phyloP scores from a whole-genome alignment of 2,329 filamentous ascomycete species.

The Penicillium psychrosexuale region DNA sequence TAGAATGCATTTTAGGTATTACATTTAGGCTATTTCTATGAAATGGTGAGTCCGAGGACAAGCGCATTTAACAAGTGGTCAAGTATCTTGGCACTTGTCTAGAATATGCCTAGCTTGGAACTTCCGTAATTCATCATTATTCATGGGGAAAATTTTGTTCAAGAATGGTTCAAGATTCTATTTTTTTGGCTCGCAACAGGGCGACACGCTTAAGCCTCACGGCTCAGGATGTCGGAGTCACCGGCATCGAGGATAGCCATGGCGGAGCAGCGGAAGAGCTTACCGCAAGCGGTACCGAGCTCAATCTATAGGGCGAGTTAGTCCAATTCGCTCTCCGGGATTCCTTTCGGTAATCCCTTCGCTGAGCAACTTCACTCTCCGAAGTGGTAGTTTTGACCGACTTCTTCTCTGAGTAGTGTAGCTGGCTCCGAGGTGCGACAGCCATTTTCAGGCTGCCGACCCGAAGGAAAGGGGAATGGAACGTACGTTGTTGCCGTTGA shows the following conservation, averaged over 20 bases:
- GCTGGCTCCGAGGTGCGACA: constrained; percentile 23
- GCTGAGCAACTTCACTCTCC: constrained; percentile 32
- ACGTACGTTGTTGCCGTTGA: constrained; percentile 99
- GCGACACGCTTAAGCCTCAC: constrained; percentile 18
- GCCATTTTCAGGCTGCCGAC: constrained; percentile 12
- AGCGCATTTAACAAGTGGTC: background rate
- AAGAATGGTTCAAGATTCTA: constrained; percentile 13
- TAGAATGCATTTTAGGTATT: background rate
- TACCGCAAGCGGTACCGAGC: constrained; percentile 96
- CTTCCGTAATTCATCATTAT: background rate
- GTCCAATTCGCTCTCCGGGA: constrained; percentile 27
- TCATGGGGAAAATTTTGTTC: background rate
- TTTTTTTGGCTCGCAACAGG: constrained; percentile 11
- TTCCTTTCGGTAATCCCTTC: constrained; percentile 22
- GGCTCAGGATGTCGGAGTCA: constrained; percentile 87
- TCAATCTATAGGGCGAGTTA: constrained; percentile 69
- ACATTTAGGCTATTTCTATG: constrained; percentile 12
- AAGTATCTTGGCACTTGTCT: background rate
- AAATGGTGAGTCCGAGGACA: background rate
- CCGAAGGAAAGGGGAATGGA: constrained; percentile 8
- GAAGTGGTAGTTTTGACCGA: constrained; percentile 18
- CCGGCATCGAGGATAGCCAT: constrained; percentile 96
- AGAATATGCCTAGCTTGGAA: background rate
- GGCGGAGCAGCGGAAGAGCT: constrained; percentile 97
- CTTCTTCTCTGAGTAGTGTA: constrained; percentile 29